Evolutionary conservation across 345 rosid species (phyloP), one percentile per base, ranked within the genome.

Genomic region (Euclidium syriacum): DNA sequence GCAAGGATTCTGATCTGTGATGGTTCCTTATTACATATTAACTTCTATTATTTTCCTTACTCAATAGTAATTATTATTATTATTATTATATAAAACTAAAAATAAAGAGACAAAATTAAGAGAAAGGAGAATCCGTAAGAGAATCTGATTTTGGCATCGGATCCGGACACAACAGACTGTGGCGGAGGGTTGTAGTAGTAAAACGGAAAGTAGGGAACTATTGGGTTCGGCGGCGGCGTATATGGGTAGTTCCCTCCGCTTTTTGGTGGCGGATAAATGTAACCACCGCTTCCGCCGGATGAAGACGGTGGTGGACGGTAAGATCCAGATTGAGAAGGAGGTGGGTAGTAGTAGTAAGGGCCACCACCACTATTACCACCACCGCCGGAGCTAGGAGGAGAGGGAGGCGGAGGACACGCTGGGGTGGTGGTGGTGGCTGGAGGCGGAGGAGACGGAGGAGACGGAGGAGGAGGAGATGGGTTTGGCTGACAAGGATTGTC

Each of bases 211-310:
- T 90, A 94, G 2, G 99, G 99, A 19, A 94, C 99, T 51, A 94
- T 87, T 0, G 97, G 99, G 71, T 94, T 88, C 0, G 99, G 99
- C 7, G 99, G 99, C 4, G 99, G 96, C 1, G 96, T 90, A 1
- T 68, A 70, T 0, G 78, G 86, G 67, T 76, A 85, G 76, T 78
- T 77, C 10, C 74, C 73, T 67, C 72, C 71, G 35, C 61, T 64
- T 36, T 56, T 67, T 0, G 90, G 87, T 5, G 96, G 92, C 1
- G 96, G 86, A 23, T 79, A 79, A 15, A 60, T 65, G 35, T 80
- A 81, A 8, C 58, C 75, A 46, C 65, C 62, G 10, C 81, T 80
- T 8, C 74, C 83, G 17, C 87, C 83, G 9, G 81, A 71, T 29
- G 74, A 73, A 24, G 80, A 73, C 0, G 90, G 79, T 8, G 98